phyloP scores from a whole-genome alignment of 2,329 filamentous ascomycete genomes.

The Trichoderma guizhouense region DNA sequence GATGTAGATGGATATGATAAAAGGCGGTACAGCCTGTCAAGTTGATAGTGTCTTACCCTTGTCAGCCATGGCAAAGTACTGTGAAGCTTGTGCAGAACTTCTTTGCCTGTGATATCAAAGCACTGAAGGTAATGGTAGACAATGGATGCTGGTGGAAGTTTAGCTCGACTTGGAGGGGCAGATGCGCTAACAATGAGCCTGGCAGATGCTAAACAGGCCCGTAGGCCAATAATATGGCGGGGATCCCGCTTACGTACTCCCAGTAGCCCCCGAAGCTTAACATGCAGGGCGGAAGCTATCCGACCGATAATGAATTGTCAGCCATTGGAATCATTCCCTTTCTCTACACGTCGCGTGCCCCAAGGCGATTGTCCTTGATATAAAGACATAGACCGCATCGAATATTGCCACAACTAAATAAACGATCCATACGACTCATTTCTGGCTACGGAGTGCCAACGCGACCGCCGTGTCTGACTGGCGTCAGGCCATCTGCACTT shows the following conservation, averaged over 20 bases:
- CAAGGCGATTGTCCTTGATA: background rate
- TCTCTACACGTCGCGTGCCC: background rate
- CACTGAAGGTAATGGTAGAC: background rate
- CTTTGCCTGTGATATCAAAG: background rate
- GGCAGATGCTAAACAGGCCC: background rate
- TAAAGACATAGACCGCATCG: background rate
- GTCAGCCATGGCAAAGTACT: constrained; percentile 37
- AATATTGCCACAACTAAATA: background rate
- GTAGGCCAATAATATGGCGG: background rate
- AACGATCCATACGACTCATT: background rate
- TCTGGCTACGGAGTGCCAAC: background rate
- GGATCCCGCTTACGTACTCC: background rate
- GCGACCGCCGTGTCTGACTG: background rate
- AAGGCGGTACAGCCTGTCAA: background rate
- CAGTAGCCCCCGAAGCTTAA: background rate
- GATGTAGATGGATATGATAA: background rate
- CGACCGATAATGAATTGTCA: constrained; percentile 13
- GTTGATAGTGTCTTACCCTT: constrained; percentile 31
- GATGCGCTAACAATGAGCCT: constrained; percentile 3
- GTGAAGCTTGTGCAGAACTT: background rate
- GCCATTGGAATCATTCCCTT: background rate
- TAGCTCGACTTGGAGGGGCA: constrained; percentile 24
- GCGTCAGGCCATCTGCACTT: background rate
- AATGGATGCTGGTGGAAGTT: constrained; percentile 25
- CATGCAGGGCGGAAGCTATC: constrained; percentile 16